Base-by-base conservation (phyloP, 2,329 filamentous ascomycete genomes). In the Cyphellophora europaea region DNA sequence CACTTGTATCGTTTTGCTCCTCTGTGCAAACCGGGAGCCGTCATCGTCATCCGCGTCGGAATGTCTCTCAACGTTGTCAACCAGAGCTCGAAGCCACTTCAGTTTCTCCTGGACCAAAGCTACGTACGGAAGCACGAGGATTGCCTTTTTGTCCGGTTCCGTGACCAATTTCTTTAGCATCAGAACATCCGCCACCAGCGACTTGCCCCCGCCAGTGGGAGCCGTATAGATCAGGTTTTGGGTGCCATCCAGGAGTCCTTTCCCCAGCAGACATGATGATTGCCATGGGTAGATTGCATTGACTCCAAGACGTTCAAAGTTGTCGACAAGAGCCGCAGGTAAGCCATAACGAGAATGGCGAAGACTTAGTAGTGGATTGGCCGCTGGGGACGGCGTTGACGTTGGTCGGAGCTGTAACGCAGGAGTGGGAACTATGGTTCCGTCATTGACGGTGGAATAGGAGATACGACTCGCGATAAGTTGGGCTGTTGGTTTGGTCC, bases 51-150 rank as follows among this genome's bases (percentile, higher is more conserved):
- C 36, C 11, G 13, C 19, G 3, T 57, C 51, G 6, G 59, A 45
- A 1, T 60, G 41, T 38, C 61, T 63, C 33, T 62, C 57, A 14
- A 85, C 65, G 16, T 71, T 74, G 41, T 78, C 66, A 3, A 83
- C 77, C 12, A 83, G 62, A 32, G 67, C 74, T 18, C 80, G 72
- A 27, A 88, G 61, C 79, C 81, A 87, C 36, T 75, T 73, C 19
- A 84, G 69, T 53, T 87, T 87, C 54, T 88, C 82, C 52, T 87
- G 81, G 0, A 88, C 82, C 3, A 88, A 68, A 12, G 82, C 81
- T 44, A 87, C 80, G 56, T 85, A 88, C 0, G 82, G 82, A 12
- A 87, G 65, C 13, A 87, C 76, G 12, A 87, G 60, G 10, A 88
- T 68, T 3, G 79, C 80, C 45, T 86, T 87, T 37, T 74, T 67